These are phyloP conservation scores for Malassezia caprae DNA, from an alignment of 1,284 basidiomycete species.

Conservation along the genomic window DNA sequence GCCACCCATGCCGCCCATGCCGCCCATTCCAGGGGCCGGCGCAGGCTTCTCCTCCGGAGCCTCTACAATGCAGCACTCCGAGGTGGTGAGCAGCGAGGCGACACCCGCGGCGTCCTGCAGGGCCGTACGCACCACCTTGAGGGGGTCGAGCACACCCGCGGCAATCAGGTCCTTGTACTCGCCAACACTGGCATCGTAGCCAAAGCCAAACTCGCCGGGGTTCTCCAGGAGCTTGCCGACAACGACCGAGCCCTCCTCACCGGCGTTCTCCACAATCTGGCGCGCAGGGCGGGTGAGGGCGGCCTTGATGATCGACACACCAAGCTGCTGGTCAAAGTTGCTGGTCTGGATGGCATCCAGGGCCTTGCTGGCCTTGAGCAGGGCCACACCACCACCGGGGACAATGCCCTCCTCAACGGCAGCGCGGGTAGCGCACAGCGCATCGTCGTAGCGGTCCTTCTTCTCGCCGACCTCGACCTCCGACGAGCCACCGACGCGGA, in stretches of 20 bases:
- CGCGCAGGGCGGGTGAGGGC: conserved; percentile 69
- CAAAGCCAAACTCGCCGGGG: conserved; percentile 50
- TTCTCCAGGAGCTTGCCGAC: conserved; percentile 58
- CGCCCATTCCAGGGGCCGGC: conserved; percentile 34
- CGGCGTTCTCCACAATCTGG: conserved; percentile 86
- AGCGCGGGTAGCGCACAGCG: conserved; percentile 89
- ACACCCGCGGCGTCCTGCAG: conserved; percentile 52
- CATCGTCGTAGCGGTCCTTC: conserved; percentile 98
- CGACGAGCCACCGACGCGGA: conserved; percentile 85
- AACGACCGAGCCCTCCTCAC: conserved; percentile 85
- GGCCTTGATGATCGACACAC: conserved; percentile 81
- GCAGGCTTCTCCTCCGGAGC: conserved; percentile 69
- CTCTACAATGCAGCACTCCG: conserved; percentile 84
- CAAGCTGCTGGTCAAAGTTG: conserved; percentile 97
- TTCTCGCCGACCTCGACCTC: conserved; percentile 98
- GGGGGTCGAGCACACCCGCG: conserved; percentile 69
- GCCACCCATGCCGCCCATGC: conserved; percentile 49
- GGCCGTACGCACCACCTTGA: conserved; percentile 45
- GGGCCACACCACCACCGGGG: conserved; percentile 75
- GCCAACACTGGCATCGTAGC: conserved; percentile 82
- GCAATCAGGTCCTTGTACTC: conserved; percentile 92
- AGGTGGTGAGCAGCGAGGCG: conserved; percentile 80
- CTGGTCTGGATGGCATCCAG: conserved; percentile 67
- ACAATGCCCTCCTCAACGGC: conserved; percentile 97
- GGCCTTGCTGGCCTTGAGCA: conserved; percentile 75